phyloP scores from a whole-genome alignment of 1,284 basidiomycete genomes.

The Rhodofomes roseus region DNA sequence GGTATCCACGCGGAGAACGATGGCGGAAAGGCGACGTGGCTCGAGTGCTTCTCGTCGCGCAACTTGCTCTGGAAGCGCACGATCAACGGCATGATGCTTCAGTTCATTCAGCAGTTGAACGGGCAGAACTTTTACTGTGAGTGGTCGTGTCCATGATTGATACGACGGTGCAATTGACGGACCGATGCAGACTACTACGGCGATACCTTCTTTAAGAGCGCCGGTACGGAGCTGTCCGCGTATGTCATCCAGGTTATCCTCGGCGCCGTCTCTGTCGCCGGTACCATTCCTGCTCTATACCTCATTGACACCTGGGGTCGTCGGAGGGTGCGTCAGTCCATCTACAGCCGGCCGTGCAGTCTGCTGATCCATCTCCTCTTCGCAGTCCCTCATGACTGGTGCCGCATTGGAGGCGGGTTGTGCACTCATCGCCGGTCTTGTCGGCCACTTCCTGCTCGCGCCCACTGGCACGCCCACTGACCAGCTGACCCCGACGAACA shows the following conservation, averaged over 20 bases:
- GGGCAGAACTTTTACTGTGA: conserved; percentile 74
- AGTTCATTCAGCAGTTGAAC: conserved; percentile 79
- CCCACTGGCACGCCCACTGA: conserved; percentile 42
- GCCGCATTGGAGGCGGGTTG: conserved; percentile 60
- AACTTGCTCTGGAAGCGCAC: conserved; percentile 73
- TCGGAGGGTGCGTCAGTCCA: conserved; percentile 38
- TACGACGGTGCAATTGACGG: background rate
- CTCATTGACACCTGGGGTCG: conserved; percentile 68
- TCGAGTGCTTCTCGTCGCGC: conserved; percentile 71
- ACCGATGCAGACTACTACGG: conserved; percentile 64
- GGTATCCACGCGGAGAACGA: conserved; percentile 70
- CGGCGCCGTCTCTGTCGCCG: conserved; percentile 65
- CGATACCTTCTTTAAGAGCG: conserved; percentile 67
- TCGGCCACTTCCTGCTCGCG: conserved; percentile 66
- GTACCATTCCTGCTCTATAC: conserved; percentile 60
- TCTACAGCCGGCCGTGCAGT: background rate
- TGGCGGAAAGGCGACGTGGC: conserved; percentile 76
- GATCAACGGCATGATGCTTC: conserved; percentile 75
- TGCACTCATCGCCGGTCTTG: conserved; percentile 65
- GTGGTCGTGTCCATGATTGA: conserved; percentile 13
- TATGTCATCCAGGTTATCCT: conserved; percentile 74
- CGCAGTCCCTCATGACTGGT: conserved; percentile 61
- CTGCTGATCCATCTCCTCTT: background rate
- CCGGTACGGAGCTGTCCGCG: conserved; percentile 46
- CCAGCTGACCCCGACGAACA: conserved; percentile 50